Percentiles rank a stretch among this genome's conserved stretches.
These are phyloP conservation scores for Gracilaria gracilis DNA, from an alignment of 23 red algal genomes.

Conservation along the genomic window DNA sequence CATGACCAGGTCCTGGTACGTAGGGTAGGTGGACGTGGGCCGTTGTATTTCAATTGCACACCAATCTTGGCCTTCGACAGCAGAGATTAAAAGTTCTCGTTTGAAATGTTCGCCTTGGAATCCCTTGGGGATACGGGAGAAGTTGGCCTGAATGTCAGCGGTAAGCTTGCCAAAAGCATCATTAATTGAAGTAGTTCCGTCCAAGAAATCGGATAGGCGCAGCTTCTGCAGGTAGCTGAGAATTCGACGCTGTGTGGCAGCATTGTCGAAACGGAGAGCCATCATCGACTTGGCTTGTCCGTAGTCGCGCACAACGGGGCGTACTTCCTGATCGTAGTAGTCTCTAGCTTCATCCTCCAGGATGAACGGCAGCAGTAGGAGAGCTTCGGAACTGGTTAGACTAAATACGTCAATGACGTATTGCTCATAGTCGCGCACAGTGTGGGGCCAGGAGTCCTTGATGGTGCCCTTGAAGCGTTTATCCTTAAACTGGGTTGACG, in stretches of 20 bases:
- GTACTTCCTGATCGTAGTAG: neutral
- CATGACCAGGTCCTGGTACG: neutral
- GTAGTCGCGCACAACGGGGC: neutral
- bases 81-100: conserved; percentile 1
- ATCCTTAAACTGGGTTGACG: neutral
- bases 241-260: neutral
- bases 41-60: neutral
- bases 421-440: neutral
- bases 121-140: neutral
- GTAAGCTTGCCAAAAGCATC: neutral
- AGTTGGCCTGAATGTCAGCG: neutral
- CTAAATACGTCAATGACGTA: neutral
- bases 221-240: neutral
- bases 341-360: neutral
- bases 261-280: neutral
- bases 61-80: neutral
- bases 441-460: neutral
- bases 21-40: neutral
- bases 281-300: neutral
- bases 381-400: neutral
- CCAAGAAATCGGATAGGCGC: neutral
- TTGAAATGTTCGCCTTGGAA: conserved; percentile 1
- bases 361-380: neutral
- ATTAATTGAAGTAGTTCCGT: neutral
- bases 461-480: neutral